These are phyloP conservation scores for Aspergillus egyptiacus DNA, from an alignment of 495 filamentous ascomycete genomes.

Conservation along the genomic window DNA sequence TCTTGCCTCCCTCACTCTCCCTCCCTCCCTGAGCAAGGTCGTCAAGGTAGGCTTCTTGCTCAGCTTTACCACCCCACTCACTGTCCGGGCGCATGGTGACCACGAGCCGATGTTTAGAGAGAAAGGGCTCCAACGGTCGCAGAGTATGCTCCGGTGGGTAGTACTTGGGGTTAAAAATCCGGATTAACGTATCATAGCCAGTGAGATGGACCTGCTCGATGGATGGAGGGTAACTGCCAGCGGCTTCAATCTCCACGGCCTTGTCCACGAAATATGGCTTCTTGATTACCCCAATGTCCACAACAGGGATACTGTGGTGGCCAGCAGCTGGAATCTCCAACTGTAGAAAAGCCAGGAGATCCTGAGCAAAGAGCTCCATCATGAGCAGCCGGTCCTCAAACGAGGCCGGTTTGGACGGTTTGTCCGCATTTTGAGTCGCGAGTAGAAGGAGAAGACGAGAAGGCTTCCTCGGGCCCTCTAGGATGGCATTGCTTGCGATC, in stretches of 20 bases:
- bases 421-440: conserved; percentile 89
- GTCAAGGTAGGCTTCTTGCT: conserved; percentile 55
- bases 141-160: conserved; percentile 57
- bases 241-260: conserved; percentile 56
- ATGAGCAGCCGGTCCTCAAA: conserved; percentile 80
- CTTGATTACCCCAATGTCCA: conserved; percentile 80
- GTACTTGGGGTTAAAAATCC: conserved; percentile 79
- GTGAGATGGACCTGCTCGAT: conserved; percentile 70
- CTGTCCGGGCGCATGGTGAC: conserved; percentile 67
- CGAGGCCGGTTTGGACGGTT: conserved; percentile 71
- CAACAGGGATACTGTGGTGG: conserved; percentile 15
- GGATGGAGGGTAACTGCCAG: conserved; percentile 41
- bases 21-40: conserved; percentile 44
- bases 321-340: conserved; percentile 6
- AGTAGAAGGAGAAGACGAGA: conserved; percentile 72
- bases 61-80: conserved; percentile 55
- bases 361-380: conserved; percentile 76
- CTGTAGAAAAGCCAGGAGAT: conserved; percentile 42
- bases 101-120: conserved; percentile 60
- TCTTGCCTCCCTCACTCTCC: conserved; percentile 51
- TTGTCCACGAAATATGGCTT: conserved; percentile 85
- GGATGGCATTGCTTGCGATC: conserved; percentile 65
- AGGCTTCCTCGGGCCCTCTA: conserved; percentile 25
- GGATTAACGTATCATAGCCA: conserved; percentile 82
- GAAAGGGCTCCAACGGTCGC: conserved; percentile 58